Base-by-base conservation (phyloP, 192 early-diverging fungal species). In the Gamsiella multidivaricata region DNA sequence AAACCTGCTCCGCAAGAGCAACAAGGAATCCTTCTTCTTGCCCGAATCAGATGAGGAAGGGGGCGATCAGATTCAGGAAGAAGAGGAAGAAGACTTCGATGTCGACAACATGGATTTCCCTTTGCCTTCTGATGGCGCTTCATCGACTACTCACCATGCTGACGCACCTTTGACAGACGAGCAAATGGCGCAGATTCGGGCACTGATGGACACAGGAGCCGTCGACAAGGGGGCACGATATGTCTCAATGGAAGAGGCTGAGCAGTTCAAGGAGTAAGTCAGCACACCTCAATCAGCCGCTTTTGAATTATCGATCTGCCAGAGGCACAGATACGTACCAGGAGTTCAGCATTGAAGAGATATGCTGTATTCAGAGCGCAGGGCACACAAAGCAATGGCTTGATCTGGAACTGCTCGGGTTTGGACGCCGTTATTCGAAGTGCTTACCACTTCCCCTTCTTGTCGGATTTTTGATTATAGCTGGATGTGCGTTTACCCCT, bases 401-500 rank as follows among this genome's bases (percentile, higher is more conserved):
- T n/a, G n/a, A n/a, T n/a, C n/a, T n/a, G n/a, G n/a, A n/a, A n/a
- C n/a, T n/a, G n/a, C n/a, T n/a, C n/a, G n/a, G n/a, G n/a, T n/a
- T n/a, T n/a, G n/a, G n/a, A n/a, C n/a, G n/a, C n/a, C n/a, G n/a
- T n/a, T n/a, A n/a, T n/a, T n/a, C n/a, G n/a, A n/a, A n/a, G n/a
- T n/a, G n/a, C n/a, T n/a, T n/a, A n/a, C n/a, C n/a, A n/a, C n/a
- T n/a, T n/a, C n/a, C n/a, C n/a, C n/a, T n/a, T n/a, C n/a, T n/a
- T n/a, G n/a, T n/a, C n/a, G n/a, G n/a, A n/a, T 22, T 51, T 7
- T 37, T 46, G n/a, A 22, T 11, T 42, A 22, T 62, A 88, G 87
- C 46, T 93, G 91, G 91, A 76, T 93, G 45, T 90, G 89, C 54
- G 67, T 93, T 3, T 93, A 93, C 70, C 91, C 91, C 28, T 81